phyloP scores from a whole-genome alignment of 148 eudicot genomes.

The Arctostaphylos glauca region DNA sequence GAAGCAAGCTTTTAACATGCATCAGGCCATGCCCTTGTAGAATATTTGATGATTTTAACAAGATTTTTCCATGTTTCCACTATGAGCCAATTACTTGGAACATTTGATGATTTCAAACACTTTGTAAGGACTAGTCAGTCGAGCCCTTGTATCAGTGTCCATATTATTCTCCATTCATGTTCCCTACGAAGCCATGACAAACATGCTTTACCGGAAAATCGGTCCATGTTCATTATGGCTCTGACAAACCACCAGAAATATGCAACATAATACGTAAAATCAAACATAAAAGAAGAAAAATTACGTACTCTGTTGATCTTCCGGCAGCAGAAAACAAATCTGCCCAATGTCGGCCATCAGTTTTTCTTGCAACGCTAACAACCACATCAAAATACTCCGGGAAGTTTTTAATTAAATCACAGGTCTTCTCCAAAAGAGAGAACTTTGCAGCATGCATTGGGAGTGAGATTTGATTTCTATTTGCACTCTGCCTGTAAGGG shows the following conservation, averaged over 20 bases:
- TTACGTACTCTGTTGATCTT: constrained; percentile 87
- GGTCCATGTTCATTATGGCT: not conserved
- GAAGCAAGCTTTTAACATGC: not conserved
- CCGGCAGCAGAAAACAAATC: constrained; percentile 93
- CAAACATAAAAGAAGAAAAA: constrained; percentile 10
- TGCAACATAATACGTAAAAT: not conserved
- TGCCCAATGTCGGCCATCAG: constrained; percentile 98
- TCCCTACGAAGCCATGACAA: not conserved
- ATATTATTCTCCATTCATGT: not conserved
- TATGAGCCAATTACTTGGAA: not conserved
- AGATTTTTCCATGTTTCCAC: not conserved
- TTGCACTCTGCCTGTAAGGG: constrained; percentile 53
- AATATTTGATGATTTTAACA: not conserved
- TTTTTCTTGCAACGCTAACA: constrained; percentile 97
- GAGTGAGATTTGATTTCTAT: constrained; percentile 47
- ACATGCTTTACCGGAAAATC: not conserved
- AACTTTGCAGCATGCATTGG: constrained; percentile 33
- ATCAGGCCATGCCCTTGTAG: not conserved
- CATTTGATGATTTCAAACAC: not conserved
- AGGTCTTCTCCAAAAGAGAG: constrained; percentile 86
- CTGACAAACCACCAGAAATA: constrained; percentile 3
- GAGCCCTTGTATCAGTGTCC: not conserved
- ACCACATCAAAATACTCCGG: constrained; percentile 95
- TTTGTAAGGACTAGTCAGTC: not conserved
- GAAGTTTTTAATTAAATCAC: constrained; percentile 82